Conservation (phyloP, 768 basidiomycete species). For the Suillus subalutaceus region DNA sequence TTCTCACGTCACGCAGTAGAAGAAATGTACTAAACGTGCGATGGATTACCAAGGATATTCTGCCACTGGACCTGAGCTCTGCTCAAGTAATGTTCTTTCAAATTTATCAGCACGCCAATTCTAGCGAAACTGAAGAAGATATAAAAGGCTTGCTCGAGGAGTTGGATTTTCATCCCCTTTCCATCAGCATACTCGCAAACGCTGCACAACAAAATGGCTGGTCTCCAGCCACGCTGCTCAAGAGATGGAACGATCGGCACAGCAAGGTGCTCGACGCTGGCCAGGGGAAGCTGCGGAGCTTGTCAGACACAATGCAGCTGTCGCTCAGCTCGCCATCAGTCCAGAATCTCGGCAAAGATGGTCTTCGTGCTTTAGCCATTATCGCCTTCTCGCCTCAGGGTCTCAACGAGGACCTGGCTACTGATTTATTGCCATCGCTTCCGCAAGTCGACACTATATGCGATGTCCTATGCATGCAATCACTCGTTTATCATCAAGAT, state of each 20-base stretch:
- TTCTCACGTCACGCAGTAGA: background rate
- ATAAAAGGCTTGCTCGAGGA: background rate
- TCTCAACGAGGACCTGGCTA: background rate
- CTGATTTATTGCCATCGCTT: background rate
- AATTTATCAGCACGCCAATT: background rate
- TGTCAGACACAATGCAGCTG: no score
- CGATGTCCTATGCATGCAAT: background rate
- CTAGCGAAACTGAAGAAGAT: background rate
- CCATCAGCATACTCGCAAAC: no score
- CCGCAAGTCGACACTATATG: background rate
- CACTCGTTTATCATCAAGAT: constrained; percentile 1
- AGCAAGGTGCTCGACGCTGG: no score
- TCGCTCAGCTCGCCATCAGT: no score
- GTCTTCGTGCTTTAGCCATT: no score
- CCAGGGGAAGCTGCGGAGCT: no score
- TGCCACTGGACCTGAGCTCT: background rate
- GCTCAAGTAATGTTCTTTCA: background rate
- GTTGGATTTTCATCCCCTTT: background rate
- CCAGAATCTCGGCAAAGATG: no score
- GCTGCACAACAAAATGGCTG: no score
- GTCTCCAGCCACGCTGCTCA: no score
- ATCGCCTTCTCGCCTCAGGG: no score
- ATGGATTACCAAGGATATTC: background rate
- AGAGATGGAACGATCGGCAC: no score
- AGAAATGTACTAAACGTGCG: background rate